Conservation (phyloP, 176 grass and related monocot species). For the Ananas comosus region DNA sequence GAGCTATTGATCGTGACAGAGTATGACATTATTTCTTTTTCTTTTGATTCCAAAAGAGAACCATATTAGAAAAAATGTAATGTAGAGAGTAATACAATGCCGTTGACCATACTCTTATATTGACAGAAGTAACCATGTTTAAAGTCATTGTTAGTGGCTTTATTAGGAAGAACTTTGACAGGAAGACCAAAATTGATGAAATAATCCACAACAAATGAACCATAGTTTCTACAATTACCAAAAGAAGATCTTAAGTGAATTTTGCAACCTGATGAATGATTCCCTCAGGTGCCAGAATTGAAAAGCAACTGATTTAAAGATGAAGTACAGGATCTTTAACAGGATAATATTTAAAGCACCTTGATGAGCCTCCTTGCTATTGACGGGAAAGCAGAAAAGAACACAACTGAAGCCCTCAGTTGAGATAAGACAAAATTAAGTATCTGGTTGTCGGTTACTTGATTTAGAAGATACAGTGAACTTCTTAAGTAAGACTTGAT, state of each 20-base stretch:
- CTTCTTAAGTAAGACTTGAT: constrained; percentile 67
- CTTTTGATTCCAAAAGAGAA: too few species aligned
- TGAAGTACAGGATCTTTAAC: neutral
- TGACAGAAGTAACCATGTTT: too few species aligned
- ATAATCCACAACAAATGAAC: neutral
- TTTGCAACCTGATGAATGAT: neutral
- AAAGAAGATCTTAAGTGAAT: neutral
- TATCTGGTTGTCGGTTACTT: constrained; percentile 50
- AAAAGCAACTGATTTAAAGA: neutral
- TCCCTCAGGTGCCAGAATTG: constrained; percentile 2
- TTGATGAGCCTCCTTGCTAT: constrained; percentile 66
- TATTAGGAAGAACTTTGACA: neutral
- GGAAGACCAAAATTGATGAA: neutral
- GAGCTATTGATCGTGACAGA: too few species aligned
- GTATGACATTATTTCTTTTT: too few species aligned
- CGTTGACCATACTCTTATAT: too few species aligned
- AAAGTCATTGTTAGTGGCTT: too few species aligned
- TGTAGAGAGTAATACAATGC: too few species aligned
- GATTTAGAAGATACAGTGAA: constrained; percentile 69
- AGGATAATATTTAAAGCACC: constrained; percentile 26
- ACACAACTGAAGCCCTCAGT: constrained; percentile 13
- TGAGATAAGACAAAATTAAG: constrained; percentile 19
- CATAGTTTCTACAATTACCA: neutral
- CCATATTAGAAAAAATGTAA: too few species aligned
- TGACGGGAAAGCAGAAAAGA: constrained; percentile 25